phyloP scores from a whole-genome alignment of 179 eudicot genomes.

The Beta macrorhiza region DNA sequence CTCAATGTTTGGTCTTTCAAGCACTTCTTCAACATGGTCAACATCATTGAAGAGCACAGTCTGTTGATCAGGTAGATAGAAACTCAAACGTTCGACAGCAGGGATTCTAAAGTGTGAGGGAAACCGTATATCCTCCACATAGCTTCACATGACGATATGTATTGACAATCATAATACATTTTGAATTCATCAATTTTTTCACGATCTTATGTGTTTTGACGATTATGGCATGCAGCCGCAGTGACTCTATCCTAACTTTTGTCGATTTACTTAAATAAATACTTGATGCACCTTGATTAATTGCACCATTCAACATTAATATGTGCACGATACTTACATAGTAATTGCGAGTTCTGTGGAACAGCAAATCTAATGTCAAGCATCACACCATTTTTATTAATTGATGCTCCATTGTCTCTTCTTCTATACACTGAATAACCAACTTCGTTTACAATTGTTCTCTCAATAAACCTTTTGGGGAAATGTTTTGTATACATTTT shows the following conservation, averaged over 20 bases:
- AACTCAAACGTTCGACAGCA: not conserved
- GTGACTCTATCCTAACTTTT: constrained; percentile 18
- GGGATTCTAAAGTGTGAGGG: too few species aligned
- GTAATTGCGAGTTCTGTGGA: not conserved
- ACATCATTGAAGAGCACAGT: not conserved
- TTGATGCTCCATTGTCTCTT: not conserved
- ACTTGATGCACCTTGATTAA: not conserved
- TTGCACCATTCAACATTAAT: constrained; percentile 34
- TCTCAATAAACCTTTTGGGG: not conserved
- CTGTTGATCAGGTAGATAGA: not conserved
- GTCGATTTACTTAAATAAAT: constrained; percentile 15
- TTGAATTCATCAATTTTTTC: too few species aligned
- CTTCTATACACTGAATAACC: constrained; percentile 20
- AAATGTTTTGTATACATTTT: constrained; percentile 3
- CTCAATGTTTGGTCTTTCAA: not conserved
- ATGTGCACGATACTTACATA: not conserved
- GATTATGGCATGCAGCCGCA: too few species aligned
- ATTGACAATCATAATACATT: too few species aligned
- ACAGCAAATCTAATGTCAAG: constrained; percentile 28
- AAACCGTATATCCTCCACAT: too few species aligned
- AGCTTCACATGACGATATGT: too few species aligned
- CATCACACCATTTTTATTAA: not conserved
- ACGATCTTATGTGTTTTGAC: too few species aligned
- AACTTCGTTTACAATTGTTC: constrained; percentile 15
- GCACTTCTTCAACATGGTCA: not conserved